These are phyloP conservation scores for Serendipita vermifera DNA, from an alignment of 768 basidiomycete species.

Conservation along the genomic window DNA sequence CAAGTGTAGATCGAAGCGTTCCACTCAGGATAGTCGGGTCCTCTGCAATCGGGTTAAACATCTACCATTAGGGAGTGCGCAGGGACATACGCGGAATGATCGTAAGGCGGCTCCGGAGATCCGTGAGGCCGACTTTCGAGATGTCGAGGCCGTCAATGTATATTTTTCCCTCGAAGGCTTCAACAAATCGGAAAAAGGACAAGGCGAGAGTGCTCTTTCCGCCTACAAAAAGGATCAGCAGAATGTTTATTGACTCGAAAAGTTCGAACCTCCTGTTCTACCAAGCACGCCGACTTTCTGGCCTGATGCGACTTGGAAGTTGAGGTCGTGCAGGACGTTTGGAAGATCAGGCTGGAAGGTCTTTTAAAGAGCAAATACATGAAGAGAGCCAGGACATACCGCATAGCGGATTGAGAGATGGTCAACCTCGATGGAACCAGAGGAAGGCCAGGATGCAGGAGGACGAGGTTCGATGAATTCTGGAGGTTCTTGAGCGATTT, in stretches of 20 bases:
- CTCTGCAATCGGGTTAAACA: conserved; percentile 33
- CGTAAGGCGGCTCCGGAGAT: conserved; percentile 63
- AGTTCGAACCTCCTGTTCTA: conserved; percentile 23
- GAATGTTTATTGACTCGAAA: neutral
- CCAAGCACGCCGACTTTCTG: conserved; percentile 53
- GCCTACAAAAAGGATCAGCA: conserved; percentile 26
- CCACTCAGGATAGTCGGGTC: conserved; percentile 83
- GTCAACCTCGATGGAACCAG: conserved; percentile 19
- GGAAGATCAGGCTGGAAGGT: conserved; percentile 63
- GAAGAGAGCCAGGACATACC: conserved; percentile 12
- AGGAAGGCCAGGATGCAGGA: conserved; percentile 60
- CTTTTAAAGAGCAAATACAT: conserved; percentile 3
- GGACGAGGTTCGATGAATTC: conserved; percentile 86
- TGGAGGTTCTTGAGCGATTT: conserved; percentile 59
- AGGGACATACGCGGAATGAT: conserved; percentile 52
- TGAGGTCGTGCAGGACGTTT: conserved; percentile 67
- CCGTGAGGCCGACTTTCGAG: conserved; percentile 63
- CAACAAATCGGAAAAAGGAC: conserved; percentile 85
- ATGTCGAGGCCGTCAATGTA: conserved; percentile 70
- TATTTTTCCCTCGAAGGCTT: conserved; percentile 64
- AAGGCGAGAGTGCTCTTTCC: conserved; percentile 75
- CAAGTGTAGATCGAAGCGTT: conserved; percentile 63
- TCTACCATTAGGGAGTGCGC: neutral
- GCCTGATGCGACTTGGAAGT: conserved; percentile 56
- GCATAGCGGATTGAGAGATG: conserved; percentile 22